Evolutionary conservation across 2,329 filamentous ascomycete genomes (phyloP).

Genomic region (Talaromyces albobiverticillius): DNA sequence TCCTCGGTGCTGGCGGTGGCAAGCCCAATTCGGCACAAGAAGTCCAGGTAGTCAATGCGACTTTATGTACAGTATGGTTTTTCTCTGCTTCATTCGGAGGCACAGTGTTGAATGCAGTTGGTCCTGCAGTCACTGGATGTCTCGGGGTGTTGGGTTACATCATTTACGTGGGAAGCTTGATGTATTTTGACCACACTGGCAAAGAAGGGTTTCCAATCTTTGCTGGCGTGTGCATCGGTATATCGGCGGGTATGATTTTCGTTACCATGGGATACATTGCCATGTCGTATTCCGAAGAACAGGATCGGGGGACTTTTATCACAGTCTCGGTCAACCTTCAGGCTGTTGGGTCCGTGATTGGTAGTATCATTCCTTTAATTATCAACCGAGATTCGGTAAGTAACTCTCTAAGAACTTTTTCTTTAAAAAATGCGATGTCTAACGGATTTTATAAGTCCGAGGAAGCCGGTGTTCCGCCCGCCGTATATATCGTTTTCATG

Average conservation of each 20-base stretch:
- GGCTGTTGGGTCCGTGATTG: conserved; percentile 20
- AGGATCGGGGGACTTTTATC: conserved; percentile 29
- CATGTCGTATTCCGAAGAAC: conserved; percentile 32
- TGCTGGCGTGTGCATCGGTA: conserved; percentile 20
- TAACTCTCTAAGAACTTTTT: too few species aligned
- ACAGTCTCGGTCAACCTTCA: conserved; percentile 29
- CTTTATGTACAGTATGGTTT: neutral
- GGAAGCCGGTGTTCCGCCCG: neutral
- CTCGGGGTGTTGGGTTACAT: neutral
- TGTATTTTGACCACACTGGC: neutral
- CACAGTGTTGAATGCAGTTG: neutral
- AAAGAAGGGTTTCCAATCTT: conserved; percentile 2
- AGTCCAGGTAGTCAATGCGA: conserved; percentile 2
- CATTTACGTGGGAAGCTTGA: neutral
- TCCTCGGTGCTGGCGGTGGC: conserved; percentile 1
- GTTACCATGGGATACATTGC: conserved; percentile 31
- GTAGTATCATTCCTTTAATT: neutral
- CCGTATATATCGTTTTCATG: neutral
- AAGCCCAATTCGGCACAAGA: neutral
- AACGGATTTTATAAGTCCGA: too few species aligned
- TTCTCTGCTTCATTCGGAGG: neutral
- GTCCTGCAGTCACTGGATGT: neutral
- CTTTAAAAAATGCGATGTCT: too few species aligned
- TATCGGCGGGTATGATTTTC: conserved; percentile 29
- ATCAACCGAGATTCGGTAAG: neutral